These are phyloP conservation scores for Penicillium thymicola DNA, from an alignment of 2,329 filamentous ascomycete species.

Conservation along the genomic window DNA sequence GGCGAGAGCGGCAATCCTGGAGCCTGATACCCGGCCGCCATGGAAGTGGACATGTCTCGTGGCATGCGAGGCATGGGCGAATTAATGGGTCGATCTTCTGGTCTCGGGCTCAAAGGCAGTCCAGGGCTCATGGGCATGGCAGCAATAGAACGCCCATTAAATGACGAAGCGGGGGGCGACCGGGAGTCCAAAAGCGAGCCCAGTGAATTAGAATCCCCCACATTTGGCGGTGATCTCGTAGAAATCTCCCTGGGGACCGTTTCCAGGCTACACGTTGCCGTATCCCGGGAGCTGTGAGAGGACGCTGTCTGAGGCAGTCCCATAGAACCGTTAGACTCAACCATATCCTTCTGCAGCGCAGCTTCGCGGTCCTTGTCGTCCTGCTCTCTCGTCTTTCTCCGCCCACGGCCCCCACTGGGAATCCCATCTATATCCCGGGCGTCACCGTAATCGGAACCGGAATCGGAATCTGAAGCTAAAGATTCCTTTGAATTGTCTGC, in stretches of 20 bases:
- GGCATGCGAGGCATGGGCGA: slow-evolving; percentile 59
- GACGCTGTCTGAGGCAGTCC: not conserved
- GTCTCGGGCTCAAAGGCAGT: slow-evolving; percentile 61
- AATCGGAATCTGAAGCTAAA: slow-evolving; percentile 51
- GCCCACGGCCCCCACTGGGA: slow-evolving; percentile 61
- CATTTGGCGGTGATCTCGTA: slow-evolving; percentile 28
- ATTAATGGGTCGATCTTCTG: slow-evolving; percentile 57
- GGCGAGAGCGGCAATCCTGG: slow-evolving; percentile 63
- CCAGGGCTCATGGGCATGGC: slow-evolving; percentile 59
- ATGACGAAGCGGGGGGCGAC: slow-evolving; percentile 18
- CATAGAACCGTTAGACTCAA: slow-evolving; percentile 24
- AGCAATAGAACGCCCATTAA: slow-evolving; percentile 40
- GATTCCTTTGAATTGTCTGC: slow-evolving; percentile 44
- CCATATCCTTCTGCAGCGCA: slow-evolving; percentile 64
- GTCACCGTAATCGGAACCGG: slow-evolving; percentile 81
- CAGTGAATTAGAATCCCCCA: slow-evolving; percentile 27
- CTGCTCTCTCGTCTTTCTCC: slow-evolving; percentile 80
- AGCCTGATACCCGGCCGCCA: slow-evolving; percentile 56
- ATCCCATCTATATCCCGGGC: slow-evolving; percentile 67
- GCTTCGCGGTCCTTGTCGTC: slow-evolving; percentile 76
- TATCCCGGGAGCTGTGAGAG: slow-evolving; percentile 11
- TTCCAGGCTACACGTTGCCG: slow-evolving; percentile 29
- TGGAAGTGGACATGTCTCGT: slow-evolving; percentile 46
- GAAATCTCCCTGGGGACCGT: slow-evolving; percentile 53
- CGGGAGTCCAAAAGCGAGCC: slow-evolving; percentile 33